Evolutionary conservation across 2,329 filamentous ascomycete genomes (phyloP).

Genomic region (Penicillium sp.): DNA sequence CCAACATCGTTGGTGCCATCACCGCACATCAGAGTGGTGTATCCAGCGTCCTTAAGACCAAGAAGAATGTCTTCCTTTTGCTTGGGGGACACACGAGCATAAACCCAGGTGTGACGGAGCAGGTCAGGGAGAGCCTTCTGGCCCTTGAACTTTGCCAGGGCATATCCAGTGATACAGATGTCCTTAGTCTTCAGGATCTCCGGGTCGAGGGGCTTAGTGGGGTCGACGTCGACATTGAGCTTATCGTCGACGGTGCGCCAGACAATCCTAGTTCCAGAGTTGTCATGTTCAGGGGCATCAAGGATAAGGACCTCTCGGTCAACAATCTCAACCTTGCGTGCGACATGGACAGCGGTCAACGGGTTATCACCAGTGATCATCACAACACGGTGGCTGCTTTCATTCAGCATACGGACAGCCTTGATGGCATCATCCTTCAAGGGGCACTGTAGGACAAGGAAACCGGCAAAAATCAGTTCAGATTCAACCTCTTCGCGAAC

Average conservation of each 20-base stretch:
- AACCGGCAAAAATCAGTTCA: slow-evolving; percentile 84
- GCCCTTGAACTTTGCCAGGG: slow-evolving; percentile 81
- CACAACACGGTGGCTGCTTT: slow-evolving; percentile 95
- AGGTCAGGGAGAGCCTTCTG: slow-evolving; percentile 73
- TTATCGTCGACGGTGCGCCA: slow-evolving; percentile 96
- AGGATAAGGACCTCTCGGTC: slow-evolving; percentile 93
- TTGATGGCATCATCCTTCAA: slow-evolving; percentile 95
- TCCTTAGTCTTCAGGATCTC: slow-evolving; percentile 83
- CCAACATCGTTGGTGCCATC: slow-evolving; percentile 98
- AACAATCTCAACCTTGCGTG: slow-evolving; percentile 93
- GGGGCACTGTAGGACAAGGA: slow-evolving; percentile 91
- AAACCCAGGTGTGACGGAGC: slow-evolving; percentile 91
- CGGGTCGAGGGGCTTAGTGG: slow-evolving; percentile 72
- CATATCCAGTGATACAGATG: slow-evolving; percentile 93
- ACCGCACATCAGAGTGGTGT: slow-evolving; percentile 97
- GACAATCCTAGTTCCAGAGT: slow-evolving; percentile 73
- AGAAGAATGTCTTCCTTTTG: slow-evolving; percentile 99
- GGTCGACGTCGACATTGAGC: slow-evolving; percentile 79
- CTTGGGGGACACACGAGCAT: slow-evolving; percentile 95
- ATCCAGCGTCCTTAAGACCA: slow-evolving; percentile 91
- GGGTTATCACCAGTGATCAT: slow-evolving; percentile 99
- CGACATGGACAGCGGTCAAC: slow-evolving; percentile 92
- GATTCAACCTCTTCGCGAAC: slow-evolving; percentile 90
- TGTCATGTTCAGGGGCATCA: slow-evolving; percentile 88
- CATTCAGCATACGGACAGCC: slow-evolving; percentile 93